These are phyloP conservation scores for Penicillium glabrum DNA, from an alignment of 2,329 filamentous ascomycete species.

Conservation along the genomic window DNA sequence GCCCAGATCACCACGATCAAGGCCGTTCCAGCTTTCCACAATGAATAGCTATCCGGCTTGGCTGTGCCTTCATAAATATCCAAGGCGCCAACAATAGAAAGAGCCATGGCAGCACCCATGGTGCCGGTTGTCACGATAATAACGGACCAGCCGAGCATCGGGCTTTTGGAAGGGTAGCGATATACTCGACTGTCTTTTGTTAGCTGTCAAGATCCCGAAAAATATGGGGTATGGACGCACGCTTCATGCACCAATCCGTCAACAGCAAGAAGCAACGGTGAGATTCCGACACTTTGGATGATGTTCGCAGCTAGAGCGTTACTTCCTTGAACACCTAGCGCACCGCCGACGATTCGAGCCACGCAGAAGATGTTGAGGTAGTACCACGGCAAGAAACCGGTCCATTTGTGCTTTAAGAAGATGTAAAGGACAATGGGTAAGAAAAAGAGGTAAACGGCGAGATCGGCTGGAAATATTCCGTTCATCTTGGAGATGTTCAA, in stretches of 20 bases:
- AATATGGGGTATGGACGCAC: not conserved
- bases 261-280: conserved; percentile 1
- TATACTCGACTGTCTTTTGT: not conserved
- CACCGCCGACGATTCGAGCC: conserved; percentile 6
- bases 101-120: not conserved
- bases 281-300: conserved; percentile 4
- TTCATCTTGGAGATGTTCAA: not conserved
- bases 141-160: not conserved
- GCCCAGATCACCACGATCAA: not conserved
- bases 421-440: not conserved
- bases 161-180: not conserved
- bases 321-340: conserved; percentile 1
- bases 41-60: not conserved
- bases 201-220: not conserved
- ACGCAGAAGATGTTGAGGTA: conserved; percentile 6
- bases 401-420: not conserved
- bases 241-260: conserved; percentile 8
- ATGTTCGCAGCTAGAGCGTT: not conserved
- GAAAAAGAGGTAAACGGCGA: not conserved
- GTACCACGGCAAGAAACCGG: not conserved
- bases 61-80: not conserved
- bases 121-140: not conserved
- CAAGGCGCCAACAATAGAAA: not conserved
- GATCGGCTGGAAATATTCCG: not conserved
- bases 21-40: not conserved